Conservation (phyloP, 2,329 filamentous ascomycete genomes). For the Cladosporium velox region DNA sequence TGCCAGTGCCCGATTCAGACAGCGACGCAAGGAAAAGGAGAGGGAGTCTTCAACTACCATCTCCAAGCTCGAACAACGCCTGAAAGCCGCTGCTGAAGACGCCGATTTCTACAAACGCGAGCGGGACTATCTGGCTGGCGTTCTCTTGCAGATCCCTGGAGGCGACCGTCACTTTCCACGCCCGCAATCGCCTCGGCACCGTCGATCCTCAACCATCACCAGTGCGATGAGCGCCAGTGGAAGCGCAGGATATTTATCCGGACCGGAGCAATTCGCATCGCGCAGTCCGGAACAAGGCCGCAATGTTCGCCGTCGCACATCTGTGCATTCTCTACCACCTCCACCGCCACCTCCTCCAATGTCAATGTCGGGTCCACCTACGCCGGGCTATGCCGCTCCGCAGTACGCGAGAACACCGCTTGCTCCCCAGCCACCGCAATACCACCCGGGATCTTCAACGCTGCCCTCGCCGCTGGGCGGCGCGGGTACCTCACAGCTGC, state of each 20-base stretch:
- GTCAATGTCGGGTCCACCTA: slow-evolving; percentile 14
- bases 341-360: slow-evolving; percentile 25
- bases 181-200: slow-evolving; percentile 45
- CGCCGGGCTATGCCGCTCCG: slow-evolving; percentile 26
- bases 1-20: slow-evolving; percentile 79
- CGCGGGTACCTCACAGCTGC: slow-evolving; percentile 21
- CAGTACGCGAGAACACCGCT: slow-evolving; percentile 26
- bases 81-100: slow-evolving; percentile 68
- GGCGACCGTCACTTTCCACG: slow-evolving; percentile 49
- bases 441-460: slow-evolving; percentile 24
- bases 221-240: slow-evolving; percentile 16
- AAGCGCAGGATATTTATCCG: slow-evolving; percentile 26
- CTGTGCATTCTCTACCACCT: slow-evolving; percentile 30
- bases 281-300: slow-evolving; percentile 33
- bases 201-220: slow-evolving; percentile 27
- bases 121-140: slow-evolving; percentile 69
- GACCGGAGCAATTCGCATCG: slow-evolving; percentile 26
- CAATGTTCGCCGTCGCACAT: slow-evolving; percentile 33
- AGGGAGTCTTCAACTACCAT: slow-evolving; percentile 70
- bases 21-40: slow-evolving; percentile 80
- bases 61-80: slow-evolving; percentile 66
- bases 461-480: slow-evolving; percentile 28
- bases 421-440: slow-evolving; percentile 30
- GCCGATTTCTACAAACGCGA: slow-evolving; percentile 73
- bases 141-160: slow-evolving; percentile 62